Conservation (phyloP, 495 filamentous ascomycete species). For the Niebla homalea region DNA sequence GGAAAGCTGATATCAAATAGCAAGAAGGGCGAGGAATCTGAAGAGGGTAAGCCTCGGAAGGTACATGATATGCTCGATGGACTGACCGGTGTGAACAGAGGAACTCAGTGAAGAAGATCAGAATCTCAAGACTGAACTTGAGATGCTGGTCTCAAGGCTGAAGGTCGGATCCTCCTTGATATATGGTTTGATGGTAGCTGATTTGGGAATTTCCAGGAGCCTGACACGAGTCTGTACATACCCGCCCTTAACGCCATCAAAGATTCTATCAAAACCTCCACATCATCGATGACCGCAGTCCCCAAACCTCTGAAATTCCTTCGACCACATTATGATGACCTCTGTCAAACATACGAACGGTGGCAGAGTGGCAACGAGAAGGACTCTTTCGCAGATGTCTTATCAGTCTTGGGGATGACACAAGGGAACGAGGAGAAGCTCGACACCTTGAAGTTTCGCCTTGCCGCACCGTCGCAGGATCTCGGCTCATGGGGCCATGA, state of each 20-base stretch:
- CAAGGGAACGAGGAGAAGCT: conserved; percentile 92
- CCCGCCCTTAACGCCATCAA: conserved; percentile 90
- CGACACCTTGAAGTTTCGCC: conserved; percentile 88
- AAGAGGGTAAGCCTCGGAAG: conserved; percentile 36
- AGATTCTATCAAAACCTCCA: conserved; percentile 94
- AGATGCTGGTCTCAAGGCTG: conserved; percentile 94
- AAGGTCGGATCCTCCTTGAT: conserved; percentile 42
- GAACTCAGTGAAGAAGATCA: conserved; percentile 97
- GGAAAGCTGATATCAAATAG: conserved; percentile 56
- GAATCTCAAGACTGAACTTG: conserved; percentile 92
- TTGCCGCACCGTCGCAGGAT: conserved; percentile 79
- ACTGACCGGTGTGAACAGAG: conserved; percentile 34
- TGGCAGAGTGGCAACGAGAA: conserved; percentile 78
- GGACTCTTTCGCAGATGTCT: conserved; percentile 81
- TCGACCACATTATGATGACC: conserved; percentile 80
- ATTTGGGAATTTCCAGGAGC: conserved; percentile 44
- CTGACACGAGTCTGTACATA: conserved; percentile 77
- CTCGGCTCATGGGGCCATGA: conserved; percentile 97
- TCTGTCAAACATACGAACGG: conserved; percentile 73
- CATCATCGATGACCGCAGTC: conserved; percentile 97
- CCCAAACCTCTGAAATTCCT: conserved; percentile 98
- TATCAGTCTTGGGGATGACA: conserved; percentile 98
- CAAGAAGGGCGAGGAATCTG: conserved; percentile 54
- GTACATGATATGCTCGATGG: background rate
- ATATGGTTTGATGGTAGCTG: conserved; percentile 1